phyloP scores from a whole-genome alignment of 192 early-diverging fungal genomes.

The Linnemannia hyalina region DNA sequence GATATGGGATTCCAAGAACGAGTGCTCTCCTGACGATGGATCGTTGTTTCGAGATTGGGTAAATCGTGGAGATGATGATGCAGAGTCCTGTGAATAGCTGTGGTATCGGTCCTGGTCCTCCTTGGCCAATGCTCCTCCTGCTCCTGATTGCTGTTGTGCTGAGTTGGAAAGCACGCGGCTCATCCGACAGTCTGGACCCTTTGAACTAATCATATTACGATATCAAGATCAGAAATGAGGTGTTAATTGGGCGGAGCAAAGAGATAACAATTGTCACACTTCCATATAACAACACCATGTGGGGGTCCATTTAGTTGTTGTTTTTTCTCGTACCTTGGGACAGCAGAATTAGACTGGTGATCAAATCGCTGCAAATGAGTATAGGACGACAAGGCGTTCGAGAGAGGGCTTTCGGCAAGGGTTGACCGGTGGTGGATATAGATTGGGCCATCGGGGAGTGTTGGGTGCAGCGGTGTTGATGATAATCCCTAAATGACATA shows the following conservation, averaged over 20 bases:
- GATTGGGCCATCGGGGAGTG: slow-evolving; percentile 42
- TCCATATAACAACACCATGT: too few relatives aligned
- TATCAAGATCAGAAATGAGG: too few relatives aligned
- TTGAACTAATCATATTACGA: background rate
- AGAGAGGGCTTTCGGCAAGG: slow-evolving; percentile 13
- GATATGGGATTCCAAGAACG: slow-evolving; percentile 43
- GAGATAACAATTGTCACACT: too few relatives aligned
- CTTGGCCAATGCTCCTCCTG: background rate
- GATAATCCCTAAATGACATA: slow-evolving; percentile 4
- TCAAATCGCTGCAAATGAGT: slow-evolving; percentile 30
- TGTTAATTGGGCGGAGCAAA: background rate
- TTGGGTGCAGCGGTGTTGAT: slow-evolving; percentile 20
- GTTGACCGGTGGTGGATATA: slow-evolving; percentile 54
- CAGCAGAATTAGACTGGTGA: slow-evolving; percentile 10
- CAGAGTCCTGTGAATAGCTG: background rate
- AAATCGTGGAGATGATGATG: background rate
- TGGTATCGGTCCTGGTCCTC: background rate
- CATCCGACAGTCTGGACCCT: slow-evolving; percentile 8
- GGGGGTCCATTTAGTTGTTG: too few relatives aligned
- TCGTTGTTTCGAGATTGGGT: background rate
- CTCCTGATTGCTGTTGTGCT: background rate
- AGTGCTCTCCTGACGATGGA: slow-evolving; percentile 22
- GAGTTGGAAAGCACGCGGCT: background rate
- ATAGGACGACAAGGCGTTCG: slow-evolving; percentile 18
- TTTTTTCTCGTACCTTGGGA: background rate